phyloP scores from a whole-genome alignment of 2,329 filamentous ascomycete genomes.

The Cercospora sp. region DNA sequence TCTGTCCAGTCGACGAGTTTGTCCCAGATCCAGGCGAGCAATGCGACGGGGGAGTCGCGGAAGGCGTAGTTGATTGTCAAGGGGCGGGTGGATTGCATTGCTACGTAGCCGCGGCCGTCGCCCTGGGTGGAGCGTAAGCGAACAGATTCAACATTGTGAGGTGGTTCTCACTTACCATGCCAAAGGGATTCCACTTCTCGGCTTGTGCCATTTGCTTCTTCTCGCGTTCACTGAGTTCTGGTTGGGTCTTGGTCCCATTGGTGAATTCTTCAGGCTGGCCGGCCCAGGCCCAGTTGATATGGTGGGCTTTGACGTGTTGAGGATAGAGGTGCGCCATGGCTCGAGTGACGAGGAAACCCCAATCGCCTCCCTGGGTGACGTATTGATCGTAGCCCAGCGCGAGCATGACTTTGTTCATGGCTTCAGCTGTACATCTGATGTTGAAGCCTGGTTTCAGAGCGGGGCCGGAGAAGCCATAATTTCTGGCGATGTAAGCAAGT shows the following conservation, averaged over 20 bases:
- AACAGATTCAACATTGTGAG: too few species aligned
- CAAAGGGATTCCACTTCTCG: conserved; percentile 58
- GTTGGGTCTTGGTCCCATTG: conserved; percentile 15
- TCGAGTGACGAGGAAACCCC: conserved; percentile 57
- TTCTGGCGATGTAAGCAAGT: conserved; percentile 31
- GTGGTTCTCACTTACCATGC: too few species aligned
- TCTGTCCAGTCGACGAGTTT: conserved; percentile 78
- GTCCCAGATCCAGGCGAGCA: conserved; percentile 78
- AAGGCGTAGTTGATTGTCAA: conserved; percentile 70
- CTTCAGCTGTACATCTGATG: conserved; percentile 53
- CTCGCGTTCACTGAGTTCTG: conserved; percentile 53
- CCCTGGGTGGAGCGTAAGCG: too few species aligned
- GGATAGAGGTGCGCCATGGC: conserved; percentile 61
- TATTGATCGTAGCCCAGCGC: conserved; percentile 61
- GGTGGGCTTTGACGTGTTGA: conserved; percentile 53
- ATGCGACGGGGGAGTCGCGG: conserved; percentile 63
- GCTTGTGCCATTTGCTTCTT: conserved; percentile 47
- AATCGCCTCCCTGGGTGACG: conserved; percentile 56
- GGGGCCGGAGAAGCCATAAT: conserved; percentile 66
- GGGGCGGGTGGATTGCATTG: conserved; percentile 65
- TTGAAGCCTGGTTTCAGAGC: conserved; percentile 52
- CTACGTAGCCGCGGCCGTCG: conserved; percentile 60
- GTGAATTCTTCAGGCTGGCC: conserved; percentile 44
- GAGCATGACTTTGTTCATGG: conserved; percentile 61
- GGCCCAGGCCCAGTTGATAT: conserved; percentile 40